Percentiles rank a stretch among this genome's conserved stretches.
Evolutionary conservation across 2,329 filamentous ascomycete genomes (phyloP).

Genomic region (Paramyrothecium sp.): DNA sequence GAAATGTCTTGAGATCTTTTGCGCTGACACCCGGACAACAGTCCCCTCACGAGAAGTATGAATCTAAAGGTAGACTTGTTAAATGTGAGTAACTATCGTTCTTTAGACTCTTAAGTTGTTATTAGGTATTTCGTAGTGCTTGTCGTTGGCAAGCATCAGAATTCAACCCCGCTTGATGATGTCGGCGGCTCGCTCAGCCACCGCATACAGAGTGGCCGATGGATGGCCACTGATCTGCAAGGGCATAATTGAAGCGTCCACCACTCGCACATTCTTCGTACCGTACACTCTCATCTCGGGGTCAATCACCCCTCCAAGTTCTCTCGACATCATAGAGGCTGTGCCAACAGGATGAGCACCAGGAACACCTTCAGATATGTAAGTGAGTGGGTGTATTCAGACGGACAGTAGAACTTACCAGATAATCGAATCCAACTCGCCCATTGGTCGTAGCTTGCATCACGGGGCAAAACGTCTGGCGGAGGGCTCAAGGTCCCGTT

Average conservation of each 20-base stretch:
- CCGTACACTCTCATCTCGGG: conserved; percentile 43
- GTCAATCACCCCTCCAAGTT: conserved; percentile 48
- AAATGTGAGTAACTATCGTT: too few species aligned
- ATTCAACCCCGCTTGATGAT: too few species aligned
- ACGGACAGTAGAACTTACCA: not conserved
- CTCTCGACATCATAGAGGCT: conserved; percentile 46
- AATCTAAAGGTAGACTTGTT: too few species aligned
- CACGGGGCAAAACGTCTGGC: not conserved
- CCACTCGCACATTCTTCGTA: conserved; percentile 9
- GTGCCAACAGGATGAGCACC: conserved; percentile 40
- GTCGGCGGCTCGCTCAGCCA: conserved; percentile 10
- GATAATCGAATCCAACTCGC: not conserved
- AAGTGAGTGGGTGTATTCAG: not conserved
- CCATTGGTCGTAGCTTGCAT: not conserved
- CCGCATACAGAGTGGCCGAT: conserved; percentile 9
- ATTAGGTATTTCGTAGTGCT: too few species aligned
- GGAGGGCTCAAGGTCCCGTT: not conserved
- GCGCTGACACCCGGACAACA: too few species aligned
- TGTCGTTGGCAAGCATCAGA: too few species aligned
- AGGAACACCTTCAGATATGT: not conserved
- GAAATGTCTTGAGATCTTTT: too few species aligned
- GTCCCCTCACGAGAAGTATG: too few species aligned
- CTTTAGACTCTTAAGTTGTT: too few species aligned
- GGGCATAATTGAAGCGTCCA: conserved; percentile 11
- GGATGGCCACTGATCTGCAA: conserved; percentile 12